Conservation (phyloP, 495 filamentous ascomycete genomes). For the Friedmanniomyces simplex region DNA sequence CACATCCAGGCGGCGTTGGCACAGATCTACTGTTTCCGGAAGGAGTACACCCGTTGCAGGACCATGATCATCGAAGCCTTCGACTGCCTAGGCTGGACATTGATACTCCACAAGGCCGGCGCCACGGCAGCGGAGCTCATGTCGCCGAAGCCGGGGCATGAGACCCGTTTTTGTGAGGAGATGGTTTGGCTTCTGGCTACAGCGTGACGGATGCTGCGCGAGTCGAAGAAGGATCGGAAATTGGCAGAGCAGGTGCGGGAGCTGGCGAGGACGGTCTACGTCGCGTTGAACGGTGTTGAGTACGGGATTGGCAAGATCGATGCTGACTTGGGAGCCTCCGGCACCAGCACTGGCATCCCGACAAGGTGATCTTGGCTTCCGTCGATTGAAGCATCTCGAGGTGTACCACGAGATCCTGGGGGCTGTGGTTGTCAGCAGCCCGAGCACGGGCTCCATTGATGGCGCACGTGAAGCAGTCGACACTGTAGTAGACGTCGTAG, state of each 20-base stretch:
- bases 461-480: too few relatives aligned
- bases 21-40: background rate
- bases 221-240: background rate
- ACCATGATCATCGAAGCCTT: background rate
- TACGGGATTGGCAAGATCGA: background rate
- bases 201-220: background rate
- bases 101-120: background rate
- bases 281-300: background rate
- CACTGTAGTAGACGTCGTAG: too few relatives aligned
- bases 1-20: background rate
- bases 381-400: too few relatives aligned
- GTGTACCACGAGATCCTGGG: too few relatives aligned
- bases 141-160: background rate
- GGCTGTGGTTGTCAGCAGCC: too few relatives aligned
- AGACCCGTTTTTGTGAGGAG: background rate
- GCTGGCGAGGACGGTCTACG: background rate
- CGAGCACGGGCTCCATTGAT: too few relatives aligned
- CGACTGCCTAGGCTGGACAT: slow-evolving; percentile 4
- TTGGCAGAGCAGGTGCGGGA: background rate
- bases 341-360: background rate
- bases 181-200: background rate
- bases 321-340: background rate
- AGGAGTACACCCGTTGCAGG: background rate
- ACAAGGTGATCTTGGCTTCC: background rate
- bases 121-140: background rate